Evolutionary conservation across 257 asterid species (phyloP).

Genomic region (Solanum acaule): DNA sequence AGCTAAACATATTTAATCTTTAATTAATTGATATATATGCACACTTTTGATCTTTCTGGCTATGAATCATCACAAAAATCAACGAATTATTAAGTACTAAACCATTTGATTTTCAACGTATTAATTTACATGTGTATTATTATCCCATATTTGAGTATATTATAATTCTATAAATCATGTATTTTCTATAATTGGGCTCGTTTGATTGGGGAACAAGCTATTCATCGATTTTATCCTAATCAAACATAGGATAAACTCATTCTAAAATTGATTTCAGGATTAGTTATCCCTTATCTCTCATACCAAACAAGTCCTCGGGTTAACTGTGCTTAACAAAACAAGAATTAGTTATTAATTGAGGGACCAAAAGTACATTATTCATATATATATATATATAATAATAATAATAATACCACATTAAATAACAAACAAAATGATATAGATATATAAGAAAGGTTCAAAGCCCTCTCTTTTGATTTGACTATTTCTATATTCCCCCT

Average conservation of each 20-base stretch:
- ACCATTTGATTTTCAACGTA: background rate
- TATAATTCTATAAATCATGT: background rate
- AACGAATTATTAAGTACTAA: background rate
- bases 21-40: background rate
- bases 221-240: too few relatives aligned
- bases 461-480: background rate
- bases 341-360: background rate
- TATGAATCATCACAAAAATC: background rate
- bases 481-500: background rate
- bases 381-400: background rate
- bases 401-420: background rate
- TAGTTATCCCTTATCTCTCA: too few relatives aligned
- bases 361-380: background rate
- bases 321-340: background rate
- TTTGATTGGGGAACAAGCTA: fast-evolving
- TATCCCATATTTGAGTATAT: background rate
- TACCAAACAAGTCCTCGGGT: too few relatives aligned
- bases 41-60: background rate
- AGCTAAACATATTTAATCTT: background rate
- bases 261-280: too few relatives aligned
- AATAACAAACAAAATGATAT: background rate
- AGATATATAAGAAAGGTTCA: background rate
- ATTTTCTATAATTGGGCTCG: background rate
- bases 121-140: background rate
- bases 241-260: background rate